phyloP scores from a whole-genome alignment of 148 eudicot genomes.

The Camellia japonica region DNA sequence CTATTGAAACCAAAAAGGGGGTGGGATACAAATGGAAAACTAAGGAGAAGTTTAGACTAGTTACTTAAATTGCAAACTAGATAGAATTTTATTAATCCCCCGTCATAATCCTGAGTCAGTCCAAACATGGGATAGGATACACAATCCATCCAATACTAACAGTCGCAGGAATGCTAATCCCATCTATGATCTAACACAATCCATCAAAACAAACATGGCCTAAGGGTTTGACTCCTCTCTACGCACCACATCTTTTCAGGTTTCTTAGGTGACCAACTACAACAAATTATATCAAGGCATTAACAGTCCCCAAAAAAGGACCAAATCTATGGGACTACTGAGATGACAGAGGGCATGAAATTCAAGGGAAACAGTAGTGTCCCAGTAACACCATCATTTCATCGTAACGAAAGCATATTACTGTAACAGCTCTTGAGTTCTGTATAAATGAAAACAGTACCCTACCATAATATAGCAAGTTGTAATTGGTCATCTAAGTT shows the following conservation, averaged over 20 bases:
- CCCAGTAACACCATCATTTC: background rate
- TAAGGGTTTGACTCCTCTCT: background rate
- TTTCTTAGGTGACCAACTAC: background rate
- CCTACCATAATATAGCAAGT: background rate
- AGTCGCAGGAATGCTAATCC: too few species aligned
- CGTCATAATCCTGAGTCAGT: too few species aligned
- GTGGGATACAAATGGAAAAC: too few species aligned
- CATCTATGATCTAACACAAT: too few species aligned
- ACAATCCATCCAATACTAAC: too few species aligned
- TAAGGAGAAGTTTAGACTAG: too few species aligned
- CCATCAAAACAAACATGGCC: too few species aligned
- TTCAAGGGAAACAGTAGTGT: background rate
- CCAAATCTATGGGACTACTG: background rate
- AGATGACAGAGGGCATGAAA: background rate
- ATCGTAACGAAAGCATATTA: background rate
- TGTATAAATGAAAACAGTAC: background rate
- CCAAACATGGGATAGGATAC: too few species aligned
- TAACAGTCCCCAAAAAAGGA: background rate
- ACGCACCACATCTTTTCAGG: background rate
- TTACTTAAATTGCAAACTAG: too few species aligned
- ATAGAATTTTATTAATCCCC: too few species aligned
- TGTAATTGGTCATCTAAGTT: background rate
- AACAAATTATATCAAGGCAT: background rate
- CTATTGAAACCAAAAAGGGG: too few species aligned
- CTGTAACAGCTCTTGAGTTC: background rate